Base-by-base conservation (phyloP, 371 early-diverging fungal genomes). In the Dichotomocladium elegans region DNA sequence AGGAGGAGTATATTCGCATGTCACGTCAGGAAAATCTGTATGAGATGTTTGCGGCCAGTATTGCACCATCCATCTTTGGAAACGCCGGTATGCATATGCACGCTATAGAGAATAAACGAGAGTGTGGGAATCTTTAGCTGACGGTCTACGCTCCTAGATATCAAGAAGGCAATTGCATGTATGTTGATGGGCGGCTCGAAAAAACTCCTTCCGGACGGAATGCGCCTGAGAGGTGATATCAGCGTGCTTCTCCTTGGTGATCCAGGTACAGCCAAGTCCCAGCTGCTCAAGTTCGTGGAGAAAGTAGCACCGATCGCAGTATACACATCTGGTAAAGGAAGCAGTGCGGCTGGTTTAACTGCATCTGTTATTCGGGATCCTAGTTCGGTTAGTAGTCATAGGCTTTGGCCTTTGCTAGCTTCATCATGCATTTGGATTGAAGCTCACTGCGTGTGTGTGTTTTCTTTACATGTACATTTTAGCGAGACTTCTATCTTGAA, bases 191-290 rank as follows among this genome's bases (percentile, higher is more conserved):
- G 99, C 54, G 99, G 99, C 14, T 96, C 98, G 14, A 91, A 91
- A 64, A 95, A 96, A 66, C 68, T 89, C 1, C 77, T 99, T 15
- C 96, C 97, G 1, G 99, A 99, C 68, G 95, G 97, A 33, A 94
- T 99, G 89, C 82, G 89, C 33, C 74, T 99, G 31, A 81, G 99
- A 72, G 99, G 99, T 55, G 99, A 99, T 67, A 97, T 99, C 59
- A 99, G 99, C 74, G 98, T 99, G 19, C 79, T 99, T 28, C 78
- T 99, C 58, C 74, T 99, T n/a, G 99, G 98, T 65, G 99, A 99
- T 80, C 99, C 99, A 3, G 99, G 99, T 60, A 96, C 99, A 27
- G 99, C 99, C 51, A 99, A 99, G 74, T 91, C 91, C 14, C 99
- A 99, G 74, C 74, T 99, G 60, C 82, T 99, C 28, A 99, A 99